Percentiles rank a stretch among this genome's conserved stretches.
Evolutionary conservation across 208 protist species (phyloP).

Genomic region (Leishmania tarentolae): DNA sequence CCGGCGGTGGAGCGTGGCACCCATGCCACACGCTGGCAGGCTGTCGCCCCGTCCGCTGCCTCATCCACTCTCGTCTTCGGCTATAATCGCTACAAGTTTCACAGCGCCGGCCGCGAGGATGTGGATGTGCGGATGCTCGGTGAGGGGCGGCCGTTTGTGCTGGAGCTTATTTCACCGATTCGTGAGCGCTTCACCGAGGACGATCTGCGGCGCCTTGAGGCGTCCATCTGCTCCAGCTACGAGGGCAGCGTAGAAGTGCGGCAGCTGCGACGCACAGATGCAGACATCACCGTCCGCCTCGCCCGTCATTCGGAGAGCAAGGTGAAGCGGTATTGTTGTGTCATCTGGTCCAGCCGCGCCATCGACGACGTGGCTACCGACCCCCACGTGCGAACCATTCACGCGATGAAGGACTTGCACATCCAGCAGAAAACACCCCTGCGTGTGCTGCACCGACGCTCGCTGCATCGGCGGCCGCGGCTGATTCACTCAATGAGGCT

Average conservation of each 20-base stretch:
- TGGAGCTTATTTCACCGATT: slow-evolving; percentile 83
- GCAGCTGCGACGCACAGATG: slow-evolving; percentile 59
- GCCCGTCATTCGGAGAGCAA: slow-evolving; percentile 89
- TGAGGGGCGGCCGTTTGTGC: slow-evolving; percentile 92
- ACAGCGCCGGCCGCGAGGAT: slow-evolving; percentile 94
- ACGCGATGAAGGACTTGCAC: slow-evolving; percentile 51
- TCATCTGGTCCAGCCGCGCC: slow-evolving; percentile 79
- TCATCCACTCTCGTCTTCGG: slow-evolving; percentile 56
- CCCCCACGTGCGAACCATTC: slow-evolving; percentile 37
- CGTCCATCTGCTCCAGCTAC: slow-evolving; percentile 60
- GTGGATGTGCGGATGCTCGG: slow-evolving; percentile 96
- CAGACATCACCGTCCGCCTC: slow-evolving; percentile 73
- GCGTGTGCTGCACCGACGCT: slow-evolving; percentile 95
- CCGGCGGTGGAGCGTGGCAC: slow-evolving; percentile 21
- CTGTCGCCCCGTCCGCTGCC: slow-evolving; percentile 32
- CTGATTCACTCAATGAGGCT: slow-evolving; percentile 85
- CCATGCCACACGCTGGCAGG: slow-evolving; percentile 36
- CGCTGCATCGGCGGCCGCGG: slow-evolving; percentile 70
- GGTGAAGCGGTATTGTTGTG: slow-evolving; percentile 88
- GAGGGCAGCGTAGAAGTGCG: slow-evolving; percentile 71
- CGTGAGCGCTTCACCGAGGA: slow-evolving; percentile 50
- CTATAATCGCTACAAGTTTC: slow-evolving; percentile 89
- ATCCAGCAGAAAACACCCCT: slow-evolving; percentile 93
- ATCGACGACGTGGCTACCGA: slow-evolving; percentile 51
- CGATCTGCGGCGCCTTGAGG: slow-evolving; percentile 51